Evolutionary conservation across 768 basidiomycete genomes (phyloP).

Genomic region (Suillus decipiens): DNA sequence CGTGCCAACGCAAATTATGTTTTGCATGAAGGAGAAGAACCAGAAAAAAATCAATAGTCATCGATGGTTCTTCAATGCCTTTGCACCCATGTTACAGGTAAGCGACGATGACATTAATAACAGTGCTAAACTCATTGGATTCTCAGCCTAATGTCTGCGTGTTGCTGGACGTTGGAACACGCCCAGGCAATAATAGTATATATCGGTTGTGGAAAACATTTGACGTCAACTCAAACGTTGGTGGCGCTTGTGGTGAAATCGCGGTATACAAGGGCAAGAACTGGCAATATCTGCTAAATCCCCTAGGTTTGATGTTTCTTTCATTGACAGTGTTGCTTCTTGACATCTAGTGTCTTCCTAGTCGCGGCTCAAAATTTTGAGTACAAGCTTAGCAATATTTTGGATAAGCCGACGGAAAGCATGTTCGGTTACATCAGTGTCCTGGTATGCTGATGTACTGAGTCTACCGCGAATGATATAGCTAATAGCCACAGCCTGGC

Average conservation of each 20-base stretch:
- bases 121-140: constrained; percentile 3
- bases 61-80: constrained; percentile 97
- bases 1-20: constrained; percentile 92
- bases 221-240: constrained; percentile 89
- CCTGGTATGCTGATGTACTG: constrained; percentile 47
- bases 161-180: constrained; percentile 91
- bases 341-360: constrained; percentile 26
- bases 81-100: constrained; percentile 79
- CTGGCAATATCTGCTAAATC: constrained; percentile 81
- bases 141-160: constrained; percentile 86
- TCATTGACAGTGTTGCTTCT: neutral
- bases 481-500: constrained; percentile 58
- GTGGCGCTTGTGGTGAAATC: constrained; percentile 97
- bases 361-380: constrained; percentile 97
- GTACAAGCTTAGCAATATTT: constrained; percentile 89
- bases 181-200: constrained; percentile 83
- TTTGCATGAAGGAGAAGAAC: constrained; percentile 91
- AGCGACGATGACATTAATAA: constrained; percentile 16
- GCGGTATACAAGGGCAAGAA: constrained; percentile 89
- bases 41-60: constrained; percentile 98
- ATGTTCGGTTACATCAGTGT: constrained; percentile 98
- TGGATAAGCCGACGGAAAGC: constrained; percentile 87
- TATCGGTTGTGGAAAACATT: constrained; percentile 97
- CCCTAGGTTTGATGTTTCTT: constrained; percentile 58
- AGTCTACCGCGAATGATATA: constrained; percentile 15